A percentile compares a stretch with the other conserved stretches of the same genome.
These are phyloP conservation scores for Lactifluus rugatus DNA, from an alignment of 768 basidiomycete genomes.

Conservation along the genomic window DNA sequence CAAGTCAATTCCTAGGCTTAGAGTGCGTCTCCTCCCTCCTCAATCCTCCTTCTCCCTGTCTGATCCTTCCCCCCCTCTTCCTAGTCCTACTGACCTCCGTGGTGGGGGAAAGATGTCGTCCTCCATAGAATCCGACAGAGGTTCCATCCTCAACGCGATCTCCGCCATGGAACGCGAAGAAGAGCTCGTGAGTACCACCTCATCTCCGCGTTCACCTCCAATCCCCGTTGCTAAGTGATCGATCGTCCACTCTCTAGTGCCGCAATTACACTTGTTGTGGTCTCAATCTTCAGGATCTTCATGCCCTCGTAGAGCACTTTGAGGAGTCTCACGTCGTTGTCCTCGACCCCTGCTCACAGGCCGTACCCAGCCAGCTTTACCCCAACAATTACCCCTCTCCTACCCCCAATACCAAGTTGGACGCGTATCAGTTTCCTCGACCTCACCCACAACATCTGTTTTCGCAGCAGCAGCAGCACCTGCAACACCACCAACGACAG, in stretches of 20 bases:
- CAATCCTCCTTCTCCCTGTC: not conserved
- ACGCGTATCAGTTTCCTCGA: slow-evolving; percentile 5
- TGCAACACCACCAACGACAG: slow-evolving; percentile 26
- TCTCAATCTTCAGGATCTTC: slow-evolving; percentile 60
- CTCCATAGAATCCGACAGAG: slow-evolving; percentile 52
- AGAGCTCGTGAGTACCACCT: slow-evolving; percentile 46
- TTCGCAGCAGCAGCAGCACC: slow-evolving; percentile 24
- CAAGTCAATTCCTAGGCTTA: slow-evolving; percentile 45
- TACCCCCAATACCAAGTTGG: slow-evolving; percentile 9
- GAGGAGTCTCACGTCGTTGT: slow-evolving; percentile 85
- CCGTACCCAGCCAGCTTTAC: slow-evolving; percentile 11
- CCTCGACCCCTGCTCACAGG: slow-evolving; percentile 34
- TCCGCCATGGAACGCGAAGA: slow-evolving; percentile 59
- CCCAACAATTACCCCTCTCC: slow-evolving; percentile 13
- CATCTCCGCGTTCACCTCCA: not conserved
- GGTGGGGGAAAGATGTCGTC: slow-evolving; percentile 38
- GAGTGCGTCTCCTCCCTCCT: slow-evolving; percentile 41
- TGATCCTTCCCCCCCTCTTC: not conserved
- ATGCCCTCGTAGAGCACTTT: slow-evolving; percentile 85
- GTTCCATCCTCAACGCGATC: slow-evolving; percentile 54
- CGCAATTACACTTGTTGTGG: slow-evolving; percentile 90
- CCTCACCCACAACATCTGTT: slow-evolving; percentile 16
- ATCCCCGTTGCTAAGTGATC: slow-evolving; percentile 12
- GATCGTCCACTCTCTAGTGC: slow-evolving; percentile 36
- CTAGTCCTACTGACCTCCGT: slow-evolving; percentile 37